Percentiles rank a stretch among this genome's conserved stretches.
These are phyloP conservation scores for Blastobotrys raffinosifermentans DNA, from an alignment of 1,139 yeast species.

Conservation along the genomic window DNA sequence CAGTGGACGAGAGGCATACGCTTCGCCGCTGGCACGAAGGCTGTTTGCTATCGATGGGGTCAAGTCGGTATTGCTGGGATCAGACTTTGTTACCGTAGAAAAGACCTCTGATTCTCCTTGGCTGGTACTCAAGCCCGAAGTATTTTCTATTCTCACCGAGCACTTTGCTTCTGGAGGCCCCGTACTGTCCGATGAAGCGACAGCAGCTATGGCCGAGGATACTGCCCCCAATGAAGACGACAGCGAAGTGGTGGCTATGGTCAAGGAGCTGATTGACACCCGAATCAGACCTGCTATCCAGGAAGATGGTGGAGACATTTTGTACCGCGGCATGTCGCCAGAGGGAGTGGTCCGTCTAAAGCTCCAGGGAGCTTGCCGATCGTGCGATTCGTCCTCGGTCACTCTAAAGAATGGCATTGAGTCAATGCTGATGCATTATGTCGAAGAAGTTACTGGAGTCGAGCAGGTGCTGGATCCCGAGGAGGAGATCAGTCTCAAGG, in stretches of 20 bases:
- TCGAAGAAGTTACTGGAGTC: slow-evolving; percentile 74
- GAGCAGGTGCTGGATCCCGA: slow-evolving; percentile 61
- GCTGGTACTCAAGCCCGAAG: slow-evolving; percentile 82
- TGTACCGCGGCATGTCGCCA: slow-evolving; percentile 58
- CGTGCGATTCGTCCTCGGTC: slow-evolving; percentile 71
- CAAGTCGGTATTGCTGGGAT: slow-evolving; percentile 81
- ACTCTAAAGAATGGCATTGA: slow-evolving; percentile 79
- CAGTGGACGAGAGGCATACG: slow-evolving; percentile 61
- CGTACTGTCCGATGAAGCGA: slow-evolving; percentile 41
- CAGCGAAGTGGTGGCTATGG: slow-evolving; percentile 78
- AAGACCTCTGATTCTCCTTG: slow-evolving; percentile 53
- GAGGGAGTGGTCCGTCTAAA: slow-evolving; percentile 71
- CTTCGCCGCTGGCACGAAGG: slow-evolving; percentile 76
- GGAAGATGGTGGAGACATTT: slow-evolving; percentile 82
- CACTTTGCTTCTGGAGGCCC: slow-evolving; percentile 73
- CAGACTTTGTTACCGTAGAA: slow-evolving; percentile 80
- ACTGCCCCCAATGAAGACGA: slow-evolving; percentile 53
- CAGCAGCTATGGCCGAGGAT: slow-evolving; percentile 41
- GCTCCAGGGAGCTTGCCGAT: slow-evolving; percentile 76
- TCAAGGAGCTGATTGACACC: slow-evolving; percentile 88
- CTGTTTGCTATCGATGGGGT: slow-evolving; percentile 84
- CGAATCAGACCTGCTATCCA: slow-evolving; percentile 85
- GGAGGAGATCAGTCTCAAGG: slow-evolving; percentile 55
- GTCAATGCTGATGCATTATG: slow-evolving; percentile 76
- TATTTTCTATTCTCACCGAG: slow-evolving; percentile 78